phyloP scores from a whole-genome alignment of 2,329 filamentous ascomycete genomes.

The Cladosporium sp. region DNA sequence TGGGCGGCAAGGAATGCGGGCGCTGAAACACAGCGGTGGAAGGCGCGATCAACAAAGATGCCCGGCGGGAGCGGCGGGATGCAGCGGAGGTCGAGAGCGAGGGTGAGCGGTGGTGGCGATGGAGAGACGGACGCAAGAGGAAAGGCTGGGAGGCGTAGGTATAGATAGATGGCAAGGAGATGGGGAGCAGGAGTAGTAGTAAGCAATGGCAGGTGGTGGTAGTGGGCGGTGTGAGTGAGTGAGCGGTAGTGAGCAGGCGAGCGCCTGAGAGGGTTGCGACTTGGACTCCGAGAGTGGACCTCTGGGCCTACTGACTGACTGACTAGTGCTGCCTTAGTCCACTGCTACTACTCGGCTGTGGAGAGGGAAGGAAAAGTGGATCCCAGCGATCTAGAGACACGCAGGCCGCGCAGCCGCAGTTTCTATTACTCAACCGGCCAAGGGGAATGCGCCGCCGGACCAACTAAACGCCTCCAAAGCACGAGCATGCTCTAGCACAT shows the following conservation, averaged over 20 bases:
- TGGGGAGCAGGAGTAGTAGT: slow-evolving; percentile 9
- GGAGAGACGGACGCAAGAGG: slow-evolving; percentile 11
- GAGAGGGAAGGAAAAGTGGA: slow-evolving; percentile 2
- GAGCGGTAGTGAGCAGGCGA: slow-evolving; percentile 7
- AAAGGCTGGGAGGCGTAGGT: slow-evolving; percentile 10
- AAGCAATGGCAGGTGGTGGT: slow-evolving; percentile 6
- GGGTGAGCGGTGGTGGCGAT: not conserved
- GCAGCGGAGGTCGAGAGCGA: not conserved
- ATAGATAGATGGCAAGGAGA: slow-evolving; percentile 5
- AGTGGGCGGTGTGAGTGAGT: slow-evolving; percentile 11
- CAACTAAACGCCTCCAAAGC: not conserved
- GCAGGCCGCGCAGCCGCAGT: not conserved
- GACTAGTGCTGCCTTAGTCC: not conserved
- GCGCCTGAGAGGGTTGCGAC: slow-evolving; percentile 3
- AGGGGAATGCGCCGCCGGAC: not conserved
- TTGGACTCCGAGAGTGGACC: slow-evolving; percentile 4
- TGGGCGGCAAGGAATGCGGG: slow-evolving; percentile 20
- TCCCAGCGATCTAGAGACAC: not conserved
- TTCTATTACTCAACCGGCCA: slow-evolving; percentile 7
- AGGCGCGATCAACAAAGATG: slow-evolving; percentile 20
- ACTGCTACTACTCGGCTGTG: slow-evolving; percentile 3
- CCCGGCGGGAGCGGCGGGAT: not conserved
- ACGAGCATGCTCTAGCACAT: not conserved
- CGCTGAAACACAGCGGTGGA: slow-evolving; percentile 16
- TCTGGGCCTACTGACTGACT: not conserved